Percentiles rank a stretch among this genome's conserved stretches.
These are phyloP conservation scores for Mycosphaerelloides madeirae DNA, from an alignment of 2,329 filamentous ascomycete species.

Conservation along the genomic window DNA sequence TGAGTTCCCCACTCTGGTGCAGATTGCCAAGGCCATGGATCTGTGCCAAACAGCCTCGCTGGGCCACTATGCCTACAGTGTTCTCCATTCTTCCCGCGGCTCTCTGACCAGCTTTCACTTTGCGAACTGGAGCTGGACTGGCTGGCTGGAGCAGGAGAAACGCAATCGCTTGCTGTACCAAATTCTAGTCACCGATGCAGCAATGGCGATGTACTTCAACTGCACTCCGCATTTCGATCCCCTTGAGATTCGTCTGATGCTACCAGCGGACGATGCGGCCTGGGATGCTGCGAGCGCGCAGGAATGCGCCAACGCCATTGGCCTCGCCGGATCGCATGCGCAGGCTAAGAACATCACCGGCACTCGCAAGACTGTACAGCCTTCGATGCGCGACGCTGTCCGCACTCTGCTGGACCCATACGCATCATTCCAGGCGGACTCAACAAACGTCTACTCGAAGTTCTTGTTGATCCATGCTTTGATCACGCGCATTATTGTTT, in stretches of 20 bases:
- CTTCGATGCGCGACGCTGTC: slow-evolving; percentile 59
- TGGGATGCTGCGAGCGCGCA: slow-evolving; percentile 61
- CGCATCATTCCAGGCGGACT: slow-evolving; percentile 57
- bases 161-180: slow-evolving; percentile 61
- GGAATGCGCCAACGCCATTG: slow-evolving; percentile 62
- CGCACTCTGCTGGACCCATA: slow-evolving; percentile 56
- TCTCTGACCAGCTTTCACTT: slow-evolving; percentile 45
- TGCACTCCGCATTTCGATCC: slow-evolving; percentile 57
- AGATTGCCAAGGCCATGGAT: slow-evolving; percentile 53
- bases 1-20: slow-evolving; percentile 54
- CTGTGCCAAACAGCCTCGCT: slow-evolving; percentile 52
- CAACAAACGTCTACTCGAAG: slow-evolving; percentile 68
- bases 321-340: slow-evolving; percentile 54
- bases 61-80: slow-evolving; percentile 50
- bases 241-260: slow-evolving; percentile 61
- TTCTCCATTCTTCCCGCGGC: slow-evolving; percentile 55
- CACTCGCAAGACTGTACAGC: slow-evolving; percentile 59
- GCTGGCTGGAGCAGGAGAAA: slow-evolving; percentile 68
- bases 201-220: slow-evolving; percentile 69
- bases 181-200: slow-evolving; percentile 60
- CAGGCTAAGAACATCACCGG: slow-evolving; percentile 59
- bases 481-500: slow-evolving; percentile 56
- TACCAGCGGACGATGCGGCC: slow-evolving; percentile 67
- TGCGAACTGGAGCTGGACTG: slow-evolving; percentile 58
- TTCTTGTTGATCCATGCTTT: slow-evolving; percentile 69